Evolutionary conservation across 768 basidiomycete genomes (phyloP), one percentile per base, ranked within the genome.

Genomic region (Collybia nuda): DNA sequence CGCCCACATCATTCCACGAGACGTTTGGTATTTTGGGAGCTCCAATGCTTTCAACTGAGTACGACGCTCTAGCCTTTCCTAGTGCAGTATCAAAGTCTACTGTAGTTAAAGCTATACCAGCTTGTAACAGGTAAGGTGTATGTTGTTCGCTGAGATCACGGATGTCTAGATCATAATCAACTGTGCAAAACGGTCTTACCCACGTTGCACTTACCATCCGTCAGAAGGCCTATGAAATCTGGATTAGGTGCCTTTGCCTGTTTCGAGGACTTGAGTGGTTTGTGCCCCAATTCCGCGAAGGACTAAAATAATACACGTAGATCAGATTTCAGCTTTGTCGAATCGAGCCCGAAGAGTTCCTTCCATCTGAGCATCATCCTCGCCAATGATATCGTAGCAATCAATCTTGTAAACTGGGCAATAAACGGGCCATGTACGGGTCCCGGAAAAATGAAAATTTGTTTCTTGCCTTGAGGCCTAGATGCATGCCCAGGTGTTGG

Each of bases 1-100:
- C 97, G 22, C 97, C 97, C 11, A 99, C 88, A 64, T 99, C 97
- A 65, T 98, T 93, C 97, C 97, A 99, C 0, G 88, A 80, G 0
- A 99, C 94, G 55, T 79, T 88, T 1, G 97, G 97, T 29, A 99
- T 99, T 57, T 89, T 94, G 0, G 97, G 97, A 21, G 93, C 93
- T n/a, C 95, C 96, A 52, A 98, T 96, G 61, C 81, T 92, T 63
- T 94, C 91, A n/a, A n/a, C n/a, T 6, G 91, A 88, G 66, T 95
- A 95, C 0, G 88, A 80, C 8, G 80, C 70, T 47, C 93, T 76
- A 11, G 89, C 88, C 53, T 84, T 80, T 9, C 76, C 74, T 17
- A 98, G 74, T 0, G 92, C 93, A 14, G 57, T 50, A 3, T 86
- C 79, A 58, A 98, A 86, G 62, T 98, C 93, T 37, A 73, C 73